Percentiles rank a stretch among this genome's conserved stretches.
phyloP scores from a whole-genome alignment of 2,329 filamentous ascomycete species.

The Tolypocladium inflatum region DNA sequence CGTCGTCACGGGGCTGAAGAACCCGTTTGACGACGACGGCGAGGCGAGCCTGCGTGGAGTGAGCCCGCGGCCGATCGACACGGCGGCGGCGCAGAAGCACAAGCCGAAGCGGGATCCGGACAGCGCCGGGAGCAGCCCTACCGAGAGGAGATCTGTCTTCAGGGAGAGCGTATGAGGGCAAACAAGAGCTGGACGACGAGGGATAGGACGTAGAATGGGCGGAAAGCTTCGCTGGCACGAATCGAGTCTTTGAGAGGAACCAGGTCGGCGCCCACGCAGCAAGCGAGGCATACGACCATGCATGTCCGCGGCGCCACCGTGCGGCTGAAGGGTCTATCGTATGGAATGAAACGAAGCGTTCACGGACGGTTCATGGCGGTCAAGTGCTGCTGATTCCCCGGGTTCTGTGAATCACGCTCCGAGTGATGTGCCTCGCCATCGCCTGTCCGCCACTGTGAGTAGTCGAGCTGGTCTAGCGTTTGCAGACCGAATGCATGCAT shows the following conservation, averaged over 20 bases:
- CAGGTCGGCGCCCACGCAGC: too few relatives aligned
- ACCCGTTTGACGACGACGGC: constrained; percentile 66
- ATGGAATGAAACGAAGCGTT: too few relatives aligned
- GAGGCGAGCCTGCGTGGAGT: constrained; percentile 60
- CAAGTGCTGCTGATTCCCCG: too few relatives aligned
- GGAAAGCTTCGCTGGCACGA: not conserved
- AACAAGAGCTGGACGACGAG: not conserved
- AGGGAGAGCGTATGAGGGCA: constrained; percentile 51
- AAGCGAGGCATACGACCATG: too few relatives aligned
- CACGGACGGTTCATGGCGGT: too few relatives aligned
- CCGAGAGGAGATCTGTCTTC: constrained; percentile 61
- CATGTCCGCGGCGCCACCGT: too few relatives aligned
- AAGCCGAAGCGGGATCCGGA: constrained; percentile 21
- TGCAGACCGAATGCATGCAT: too few relatives aligned
- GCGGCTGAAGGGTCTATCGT: too few relatives aligned
- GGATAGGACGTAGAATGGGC: not conserved
- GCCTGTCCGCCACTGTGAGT: too few relatives aligned
- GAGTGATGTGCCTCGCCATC: too few relatives aligned
- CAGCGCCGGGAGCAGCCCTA: constrained; percentile 45
- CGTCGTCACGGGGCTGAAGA: constrained; percentile 23
- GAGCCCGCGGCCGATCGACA: constrained; percentile 64
- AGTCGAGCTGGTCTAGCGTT: too few relatives aligned
- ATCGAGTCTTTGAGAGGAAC: not conserved
- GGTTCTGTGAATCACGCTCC: too few relatives aligned
- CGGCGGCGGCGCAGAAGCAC: constrained; percentile 20